These are phyloP conservation scores for Theileria parva DNA, from an alignment of 169 alveolate genomes.

Conservation along the genomic window DNA sequence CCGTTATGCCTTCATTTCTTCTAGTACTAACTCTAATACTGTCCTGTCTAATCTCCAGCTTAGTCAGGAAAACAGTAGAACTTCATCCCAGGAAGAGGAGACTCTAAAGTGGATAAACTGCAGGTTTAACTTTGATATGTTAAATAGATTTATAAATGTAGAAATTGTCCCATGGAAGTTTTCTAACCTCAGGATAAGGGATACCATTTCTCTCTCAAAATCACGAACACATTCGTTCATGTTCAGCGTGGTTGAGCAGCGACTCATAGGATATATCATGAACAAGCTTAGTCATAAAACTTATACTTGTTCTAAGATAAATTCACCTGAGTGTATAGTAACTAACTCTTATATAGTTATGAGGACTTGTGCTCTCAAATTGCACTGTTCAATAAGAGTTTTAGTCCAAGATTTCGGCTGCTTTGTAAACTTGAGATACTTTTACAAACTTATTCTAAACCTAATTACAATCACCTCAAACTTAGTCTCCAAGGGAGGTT, in stretches of 20 bases:
- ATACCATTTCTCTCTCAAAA: slow-evolving; percentile 32
- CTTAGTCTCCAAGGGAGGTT: slow-evolving; percentile 38
- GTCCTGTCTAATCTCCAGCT: neutral
- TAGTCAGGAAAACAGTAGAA: neutral
- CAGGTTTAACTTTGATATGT: slow-evolving; percentile 58
- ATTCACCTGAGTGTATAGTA: slow-evolving; percentile 36
- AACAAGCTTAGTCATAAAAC: slow-evolving; percentile 55
- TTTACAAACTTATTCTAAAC: slow-evolving; percentile 33
- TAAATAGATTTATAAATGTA: slow-evolving; percentile 31
- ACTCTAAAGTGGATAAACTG: slow-evolving; percentile 45
- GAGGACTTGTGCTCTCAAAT: slow-evolving; percentile 48
- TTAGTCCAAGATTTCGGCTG: slow-evolving; percentile 53
- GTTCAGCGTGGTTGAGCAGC: slow-evolving; percentile 58
- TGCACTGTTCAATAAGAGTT: slow-evolving; percentile 22
- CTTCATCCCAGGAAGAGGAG: neutral
- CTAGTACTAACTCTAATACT: neutral
- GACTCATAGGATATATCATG: slow-evolving; percentile 52
- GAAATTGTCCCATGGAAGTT: slow-evolving; percentile 49
- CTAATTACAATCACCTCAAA: slow-evolving; percentile 27
- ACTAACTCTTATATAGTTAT: slow-evolving; percentile 47
- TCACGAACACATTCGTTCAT: slow-evolving; percentile 22
- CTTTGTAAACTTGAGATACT: slow-evolving; percentile 43
- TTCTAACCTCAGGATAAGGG: slow-evolving; percentile 30
- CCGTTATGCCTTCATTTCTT: neutral
- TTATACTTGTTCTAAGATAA: slow-evolving; percentile 39